Evolutionary conservation across 2,329 filamentous ascomycete species (phyloP).

Genomic region (Penicillium italicum): DNA sequence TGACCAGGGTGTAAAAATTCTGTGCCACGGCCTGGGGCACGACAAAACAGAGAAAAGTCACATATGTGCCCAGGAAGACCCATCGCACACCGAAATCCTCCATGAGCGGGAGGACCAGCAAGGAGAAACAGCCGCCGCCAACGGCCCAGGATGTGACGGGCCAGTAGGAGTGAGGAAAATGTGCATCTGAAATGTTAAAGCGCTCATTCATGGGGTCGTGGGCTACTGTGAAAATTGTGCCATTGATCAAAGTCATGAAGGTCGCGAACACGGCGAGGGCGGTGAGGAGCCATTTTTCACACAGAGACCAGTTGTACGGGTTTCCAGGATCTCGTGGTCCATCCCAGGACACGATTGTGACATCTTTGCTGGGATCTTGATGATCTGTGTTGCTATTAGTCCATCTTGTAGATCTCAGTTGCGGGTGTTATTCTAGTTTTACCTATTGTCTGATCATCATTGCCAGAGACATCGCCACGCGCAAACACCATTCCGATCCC

Average conservation of each 20-base stretch:
- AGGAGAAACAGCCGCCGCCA: conserved; percentile 27
- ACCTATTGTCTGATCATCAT: conserved; percentile 20
- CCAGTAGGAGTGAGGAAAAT: conserved; percentile 35
- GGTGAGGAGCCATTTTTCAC: conserved; percentile 37
- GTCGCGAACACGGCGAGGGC: conserved; percentile 28
- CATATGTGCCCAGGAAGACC: conserved; percentile 40
- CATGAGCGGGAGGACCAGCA: conserved; percentile 34
- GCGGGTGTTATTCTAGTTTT: background rate
- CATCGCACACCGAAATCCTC: conserved; percentile 43
- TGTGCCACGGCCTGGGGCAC: conserved; percentile 44
- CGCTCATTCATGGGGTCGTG: conserved; percentile 36
- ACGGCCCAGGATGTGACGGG: conserved; percentile 33
- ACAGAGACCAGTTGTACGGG: conserved; percentile 39
- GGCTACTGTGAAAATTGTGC: conserved; percentile 39
- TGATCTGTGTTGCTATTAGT: conserved; percentile 19
- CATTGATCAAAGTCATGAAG: conserved; percentile 36
- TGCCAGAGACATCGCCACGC: conserved; percentile 22
- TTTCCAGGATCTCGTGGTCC: conserved; percentile 33
- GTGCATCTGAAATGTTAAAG: conserved; percentile 29
- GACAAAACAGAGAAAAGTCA: conserved; percentile 41
- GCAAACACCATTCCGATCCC: conserved; percentile 19
- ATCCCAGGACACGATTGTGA: conserved; percentile 29
- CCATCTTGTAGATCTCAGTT: background rate
- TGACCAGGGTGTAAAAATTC: conserved; percentile 46
- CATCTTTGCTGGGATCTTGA: conserved; percentile 10